phyloP scores from a whole-genome alignment of 2,329 filamentous ascomycete genomes.

The Neofusicoccum ribis region DNA sequence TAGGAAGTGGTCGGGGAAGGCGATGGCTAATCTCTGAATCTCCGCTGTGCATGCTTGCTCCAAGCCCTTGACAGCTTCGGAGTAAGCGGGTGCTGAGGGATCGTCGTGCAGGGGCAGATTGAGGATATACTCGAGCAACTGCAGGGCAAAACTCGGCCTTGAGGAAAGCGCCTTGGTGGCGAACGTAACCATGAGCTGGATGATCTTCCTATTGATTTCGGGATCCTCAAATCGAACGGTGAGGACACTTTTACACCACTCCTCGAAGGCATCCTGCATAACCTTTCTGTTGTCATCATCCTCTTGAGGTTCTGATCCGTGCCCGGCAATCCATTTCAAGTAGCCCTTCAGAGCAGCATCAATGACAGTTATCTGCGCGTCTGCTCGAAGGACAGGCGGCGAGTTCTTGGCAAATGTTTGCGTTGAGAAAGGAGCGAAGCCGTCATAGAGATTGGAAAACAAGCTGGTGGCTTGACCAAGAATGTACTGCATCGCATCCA shows the following conservation, averaged over 20 bases:
- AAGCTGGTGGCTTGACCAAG: conserved; percentile 75
- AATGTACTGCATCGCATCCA: conserved; percentile 85
- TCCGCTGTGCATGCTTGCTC: conserved; percentile 84
- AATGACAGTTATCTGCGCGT: conserved; percentile 86
- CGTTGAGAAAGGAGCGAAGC: conserved; percentile 64
- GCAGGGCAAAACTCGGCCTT: conserved; percentile 78
- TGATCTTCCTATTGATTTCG: conserved; percentile 74
- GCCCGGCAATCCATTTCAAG: conserved; percentile 69
- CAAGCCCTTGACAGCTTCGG: conserved; percentile 85
- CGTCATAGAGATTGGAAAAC: conserved; percentile 73
- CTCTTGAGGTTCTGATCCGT: conserved; percentile 54
- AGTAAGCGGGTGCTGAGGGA: conserved; percentile 70
- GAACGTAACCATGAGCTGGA: conserved; percentile 81
- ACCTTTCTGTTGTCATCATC: conserved; percentile 55
- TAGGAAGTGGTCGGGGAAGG: conserved; percentile 88
- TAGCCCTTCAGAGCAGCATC: conserved; percentile 89
- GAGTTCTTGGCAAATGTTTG: conserved; percentile 63
- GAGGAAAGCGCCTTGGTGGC: conserved; percentile 78
- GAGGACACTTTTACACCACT: conserved; percentile 72
- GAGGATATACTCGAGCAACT: conserved; percentile 87
- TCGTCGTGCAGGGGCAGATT: conserved; percentile 76
- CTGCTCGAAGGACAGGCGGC: conserved; percentile 72
- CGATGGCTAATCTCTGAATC: conserved; percentile 81
- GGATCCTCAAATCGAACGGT: conserved; percentile 78
- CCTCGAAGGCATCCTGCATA: conserved; percentile 65